Percentiles rank a stretch among this genome's conserved stretches.
Conservation (phyloP, 139 green algal genomes). For the Picochlorum sp. region DNA sequence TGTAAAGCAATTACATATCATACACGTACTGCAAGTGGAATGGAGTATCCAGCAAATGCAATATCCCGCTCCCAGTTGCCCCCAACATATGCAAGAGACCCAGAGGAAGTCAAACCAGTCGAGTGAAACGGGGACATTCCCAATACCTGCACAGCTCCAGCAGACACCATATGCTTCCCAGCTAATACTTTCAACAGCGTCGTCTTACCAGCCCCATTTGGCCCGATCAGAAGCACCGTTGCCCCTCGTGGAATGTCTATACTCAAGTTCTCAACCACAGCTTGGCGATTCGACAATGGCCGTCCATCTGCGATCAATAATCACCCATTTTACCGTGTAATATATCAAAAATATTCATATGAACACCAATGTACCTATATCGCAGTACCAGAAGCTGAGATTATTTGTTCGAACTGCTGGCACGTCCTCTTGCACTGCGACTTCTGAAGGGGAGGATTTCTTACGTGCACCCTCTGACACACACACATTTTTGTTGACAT, state of each 20-base stretch:
- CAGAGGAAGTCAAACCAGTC: conserved; percentile 67
- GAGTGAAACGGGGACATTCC: conserved; percentile 86
- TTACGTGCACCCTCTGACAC: too few relatives aligned
- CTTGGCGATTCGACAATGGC: conserved; percentile 48
- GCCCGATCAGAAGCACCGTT: conserved; percentile 71
- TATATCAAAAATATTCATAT: neutral
- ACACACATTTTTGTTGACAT: too few relatives aligned
- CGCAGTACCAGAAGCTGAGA: conserved; percentile 68
- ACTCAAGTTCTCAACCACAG: conserved; percentile 61
- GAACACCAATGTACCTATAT: conserved; percentile 42
- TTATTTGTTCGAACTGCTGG: conserved; percentile 2
- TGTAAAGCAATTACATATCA: too few relatives aligned
- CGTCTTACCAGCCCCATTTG: conserved; percentile 85
- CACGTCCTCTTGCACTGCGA: neutral
- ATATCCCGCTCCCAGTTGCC: conserved; percentile 90
- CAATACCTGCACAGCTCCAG: conserved; percentile 57
- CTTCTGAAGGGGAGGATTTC: neutral
- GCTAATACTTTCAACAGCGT: conserved; percentile 77
- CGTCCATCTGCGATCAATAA: conserved; percentile 57
- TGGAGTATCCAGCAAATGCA: conserved; percentile 78
- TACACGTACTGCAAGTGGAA: conserved; percentile 26
- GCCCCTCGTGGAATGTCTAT: conserved; percentile 49
- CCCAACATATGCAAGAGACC: conserved; percentile 83
- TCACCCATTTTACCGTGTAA: neutral
- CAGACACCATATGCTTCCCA: conserved; percentile 85